Evolutionary conservation across 768 basidiomycete genomes (phyloP), one percentile per base, ranked within the genome.

Genomic region (Tricholoma flavovirens): DNA sequence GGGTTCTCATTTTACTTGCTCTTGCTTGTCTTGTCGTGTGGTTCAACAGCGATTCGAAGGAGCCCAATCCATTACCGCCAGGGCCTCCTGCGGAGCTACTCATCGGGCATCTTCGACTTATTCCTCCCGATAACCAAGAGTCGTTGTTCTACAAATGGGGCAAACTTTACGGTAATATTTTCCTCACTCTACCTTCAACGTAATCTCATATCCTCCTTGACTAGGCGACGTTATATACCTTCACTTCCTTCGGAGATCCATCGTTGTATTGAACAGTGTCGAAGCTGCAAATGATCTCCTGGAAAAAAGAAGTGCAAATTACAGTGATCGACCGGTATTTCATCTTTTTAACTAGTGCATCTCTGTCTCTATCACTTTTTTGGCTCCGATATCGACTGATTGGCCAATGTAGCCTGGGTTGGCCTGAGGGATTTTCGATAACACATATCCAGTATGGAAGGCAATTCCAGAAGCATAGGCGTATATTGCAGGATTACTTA

Each of bases 31-130:
- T 40, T 40, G 15, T 17, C 7, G 4, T 40, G 38, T 40, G 38
- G 38, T 40, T 40, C 17, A 40, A 12, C n/a, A 40, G n/a, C n/a
- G 14, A 40, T 17, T 2, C 17, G 7, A 40, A 17, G 29, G 49
- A 19, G 33, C 43, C 11, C 11, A 38, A 19, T 7, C 58, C 60
- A 6, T 54, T 64, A 8, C 63, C 60, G 2, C 61, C 63, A 32
- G 61, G 63, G 14, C 63, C 63, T 32, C 59, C 57, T 6, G 57
- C 55, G 8, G 59, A 62, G 2, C 60, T 59, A 11, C 15, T 64
- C 26, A 58, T 64, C 14, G 61, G 61, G 15, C 63, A 64, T 51
- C 24, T 64, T 14, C 54, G 59, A n/a, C 14, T 57, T 15, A 49
- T 60, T 0, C 54, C 56, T 8, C 33, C 43, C 14, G 43, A 57